A percentile compares a stretch with the other conserved stretches of the same genome.
phyloP scores from a whole-genome alignment of 768 basidiomycete genomes.

The Suillus bovinus region DNA sequence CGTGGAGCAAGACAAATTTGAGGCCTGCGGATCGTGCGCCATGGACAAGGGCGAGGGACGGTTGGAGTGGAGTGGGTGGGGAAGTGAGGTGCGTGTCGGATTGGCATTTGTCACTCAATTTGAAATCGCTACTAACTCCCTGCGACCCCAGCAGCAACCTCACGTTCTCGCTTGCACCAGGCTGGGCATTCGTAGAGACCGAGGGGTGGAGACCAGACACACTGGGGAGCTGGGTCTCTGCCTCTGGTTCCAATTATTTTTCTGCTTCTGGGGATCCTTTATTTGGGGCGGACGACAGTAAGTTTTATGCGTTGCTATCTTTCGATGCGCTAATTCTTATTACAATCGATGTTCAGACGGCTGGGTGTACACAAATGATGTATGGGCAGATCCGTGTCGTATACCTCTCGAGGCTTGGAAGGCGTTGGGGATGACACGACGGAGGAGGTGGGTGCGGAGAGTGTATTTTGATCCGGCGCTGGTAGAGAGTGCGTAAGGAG shows the following conservation, averaged over 20 bases:
- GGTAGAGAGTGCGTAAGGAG: not conserved
- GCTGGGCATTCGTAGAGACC: slow-evolving; percentile 73
- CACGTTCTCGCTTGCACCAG: slow-evolving; percentile 72
- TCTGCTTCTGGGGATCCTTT: slow-evolving; percentile 3
- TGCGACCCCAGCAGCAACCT: slow-evolving; percentile 67
- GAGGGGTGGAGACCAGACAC: slow-evolving; percentile 79
- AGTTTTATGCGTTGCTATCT: not conserved
- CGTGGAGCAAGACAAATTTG: slow-evolving; percentile 41
- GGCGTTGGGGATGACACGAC: slow-evolving; percentile 55
- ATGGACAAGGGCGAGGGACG: slow-evolving; percentile 75
- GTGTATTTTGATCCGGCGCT: not conserved
- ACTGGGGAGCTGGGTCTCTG: slow-evolving; percentile 52
- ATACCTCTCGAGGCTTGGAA: slow-evolving; percentile 43
- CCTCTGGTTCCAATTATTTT: not conserved
- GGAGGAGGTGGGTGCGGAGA: slow-evolving; percentile 55
- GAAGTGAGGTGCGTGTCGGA: slow-evolving; percentile 57
- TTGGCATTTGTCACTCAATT: not conserved
- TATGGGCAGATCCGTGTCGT: slow-evolving; percentile 58
- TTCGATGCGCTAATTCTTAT: slow-evolving; percentile 16
- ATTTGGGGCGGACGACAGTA: slow-evolving; percentile 29
- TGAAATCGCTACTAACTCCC: slow-evolving; percentile 9
- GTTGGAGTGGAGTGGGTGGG: slow-evolving; percentile 62
- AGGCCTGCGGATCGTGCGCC: slow-evolving; percentile 48
- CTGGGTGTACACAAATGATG: slow-evolving; percentile 82
- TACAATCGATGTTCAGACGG: slow-evolving; percentile 47